Evolutionary conservation across 2,329 filamentous ascomycete genomes (phyloP).

Genomic region (Verticillium isaacii): DNA sequence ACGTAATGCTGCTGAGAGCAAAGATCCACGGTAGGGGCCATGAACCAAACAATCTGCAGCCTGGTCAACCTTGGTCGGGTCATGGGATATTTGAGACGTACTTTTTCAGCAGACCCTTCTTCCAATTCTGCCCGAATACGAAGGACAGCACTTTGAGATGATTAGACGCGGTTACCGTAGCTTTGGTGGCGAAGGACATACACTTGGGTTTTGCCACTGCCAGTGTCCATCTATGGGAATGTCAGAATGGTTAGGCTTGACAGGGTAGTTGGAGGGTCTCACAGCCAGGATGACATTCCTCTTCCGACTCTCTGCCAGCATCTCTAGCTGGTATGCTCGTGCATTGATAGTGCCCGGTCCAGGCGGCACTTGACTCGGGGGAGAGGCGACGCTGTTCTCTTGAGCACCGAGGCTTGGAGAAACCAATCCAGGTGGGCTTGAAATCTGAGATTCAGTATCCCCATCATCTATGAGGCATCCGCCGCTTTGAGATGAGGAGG

Average conservation of each 20-base stretch:
- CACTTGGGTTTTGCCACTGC: conserved; percentile 75
- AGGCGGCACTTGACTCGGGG: too few species aligned
- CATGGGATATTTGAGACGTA: background rate
- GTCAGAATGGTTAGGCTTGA: background rate
- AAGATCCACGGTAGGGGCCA: conserved; percentile 64
- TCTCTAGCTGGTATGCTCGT: conserved; percentile 69
- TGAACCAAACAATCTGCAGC: conserved; percentile 63
- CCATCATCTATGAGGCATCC: background rate
- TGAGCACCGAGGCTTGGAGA: background rate
- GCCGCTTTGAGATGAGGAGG: background rate
- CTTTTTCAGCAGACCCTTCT: conserved; percentile 46
- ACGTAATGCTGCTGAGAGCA: conserved; percentile 62
- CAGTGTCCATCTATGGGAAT: conserved; percentile 65
- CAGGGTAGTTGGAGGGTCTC: conserved; percentile 17
- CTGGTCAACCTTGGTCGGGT: conserved; percentile 8
- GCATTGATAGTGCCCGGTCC: conserved; percentile 28
- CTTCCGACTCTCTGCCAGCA: conserved; percentile 65
- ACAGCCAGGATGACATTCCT: conserved; percentile 70
- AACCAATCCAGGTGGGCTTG: background rate
- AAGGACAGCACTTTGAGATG: conserved; percentile 52
- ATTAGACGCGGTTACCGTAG: background rate
- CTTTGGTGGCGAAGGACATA: conserved; percentile 31
- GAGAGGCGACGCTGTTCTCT: background rate
- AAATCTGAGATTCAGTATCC: background rate
- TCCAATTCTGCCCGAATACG: conserved; percentile 64